phyloP scores from a whole-genome alignment of 108 stramenopile genomes.

The Schizochytrium sp. region DNA sequence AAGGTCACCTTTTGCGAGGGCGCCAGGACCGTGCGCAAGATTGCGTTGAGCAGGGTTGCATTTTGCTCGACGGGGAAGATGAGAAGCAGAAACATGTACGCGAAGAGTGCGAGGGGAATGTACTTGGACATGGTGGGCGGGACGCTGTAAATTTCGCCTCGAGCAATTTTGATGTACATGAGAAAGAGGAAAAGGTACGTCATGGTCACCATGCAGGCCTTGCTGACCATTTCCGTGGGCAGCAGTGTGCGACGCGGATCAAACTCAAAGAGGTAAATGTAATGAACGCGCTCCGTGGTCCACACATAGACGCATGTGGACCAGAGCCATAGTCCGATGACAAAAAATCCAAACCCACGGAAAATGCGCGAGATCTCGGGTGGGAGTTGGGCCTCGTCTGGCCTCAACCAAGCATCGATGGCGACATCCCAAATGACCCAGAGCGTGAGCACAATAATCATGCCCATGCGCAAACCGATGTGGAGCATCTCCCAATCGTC shows the following conservation, averaged over 20 bases:
- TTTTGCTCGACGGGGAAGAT: background rate
- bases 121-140: background rate
- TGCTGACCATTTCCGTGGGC: conserved; percentile 24
- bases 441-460: conserved; percentile 21
- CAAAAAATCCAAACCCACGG: background rate
- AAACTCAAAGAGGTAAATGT: conserved; percentile 38
- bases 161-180: conserved; percentile 28
- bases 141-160: background rate
- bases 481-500: conserved; percentile 32
- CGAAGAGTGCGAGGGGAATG: background rate
- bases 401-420: background rate
- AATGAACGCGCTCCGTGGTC: conserved; percentile 27
- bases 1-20: background rate
- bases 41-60: background rate
- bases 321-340: conserved; percentile 30
- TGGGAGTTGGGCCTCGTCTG: background rate
- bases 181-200: conserved; percentile 27
- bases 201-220: conserved; percentile 24
- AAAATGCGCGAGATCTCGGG: background rate
- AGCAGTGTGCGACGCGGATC: conserved; percentile 23
- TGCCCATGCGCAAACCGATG: conserved; percentile 32
- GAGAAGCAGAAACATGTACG: background rate
- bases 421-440: conserved; percentile 15
- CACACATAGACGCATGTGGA: conserved; percentile 23
- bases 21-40: background rate